These are phyloP conservation scores for Ceratocystis variospora DNA, from an alignment of 2,329 filamentous ascomycete genomes.

Conservation along the genomic window DNA sequence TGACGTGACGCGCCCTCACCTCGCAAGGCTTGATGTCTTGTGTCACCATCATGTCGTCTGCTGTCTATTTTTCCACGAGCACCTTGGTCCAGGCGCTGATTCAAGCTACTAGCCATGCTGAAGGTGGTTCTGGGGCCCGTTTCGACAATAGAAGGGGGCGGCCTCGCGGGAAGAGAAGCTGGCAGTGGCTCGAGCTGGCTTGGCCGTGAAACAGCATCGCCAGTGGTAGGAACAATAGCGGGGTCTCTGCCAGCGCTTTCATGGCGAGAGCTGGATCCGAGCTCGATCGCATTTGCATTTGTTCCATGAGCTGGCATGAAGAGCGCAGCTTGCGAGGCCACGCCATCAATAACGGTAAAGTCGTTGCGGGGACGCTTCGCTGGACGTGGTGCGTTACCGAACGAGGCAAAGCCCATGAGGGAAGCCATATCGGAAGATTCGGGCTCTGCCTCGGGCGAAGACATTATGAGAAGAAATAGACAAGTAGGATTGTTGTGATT, in stretches of 20 bases:
- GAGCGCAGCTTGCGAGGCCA: background rate
- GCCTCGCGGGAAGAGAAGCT: background rate
- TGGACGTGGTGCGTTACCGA: constrained; percentile 42
- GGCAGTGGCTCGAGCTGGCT: background rate
- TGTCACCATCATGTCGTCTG: background rate
- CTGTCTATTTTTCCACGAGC: background rate
- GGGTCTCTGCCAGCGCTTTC: background rate
- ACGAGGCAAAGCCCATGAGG: constrained; percentile 60
- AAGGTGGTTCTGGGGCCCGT: background rate
- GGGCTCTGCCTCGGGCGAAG: constrained; percentile 29
- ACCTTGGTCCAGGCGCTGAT: background rate
- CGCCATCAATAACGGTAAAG: constrained; percentile 12
- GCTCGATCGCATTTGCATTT: background rate
- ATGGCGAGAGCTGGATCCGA: background rate
- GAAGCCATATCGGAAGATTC: constrained; percentile 47
- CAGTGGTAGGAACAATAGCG: background rate
- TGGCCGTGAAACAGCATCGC: background rate
- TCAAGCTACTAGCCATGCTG: background rate
- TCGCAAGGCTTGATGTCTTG: background rate
- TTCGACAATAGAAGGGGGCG: background rate
- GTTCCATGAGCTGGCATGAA: background rate
- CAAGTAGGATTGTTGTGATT: background rate
- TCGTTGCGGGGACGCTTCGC: constrained; percentile 46
- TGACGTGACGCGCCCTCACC: constrained; percentile 11
- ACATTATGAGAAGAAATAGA: background rate